Evolutionary conservation across 2,329 filamentous ascomycete species (phyloP).

Genomic region (Nigrograna mackinnonii): DNA sequence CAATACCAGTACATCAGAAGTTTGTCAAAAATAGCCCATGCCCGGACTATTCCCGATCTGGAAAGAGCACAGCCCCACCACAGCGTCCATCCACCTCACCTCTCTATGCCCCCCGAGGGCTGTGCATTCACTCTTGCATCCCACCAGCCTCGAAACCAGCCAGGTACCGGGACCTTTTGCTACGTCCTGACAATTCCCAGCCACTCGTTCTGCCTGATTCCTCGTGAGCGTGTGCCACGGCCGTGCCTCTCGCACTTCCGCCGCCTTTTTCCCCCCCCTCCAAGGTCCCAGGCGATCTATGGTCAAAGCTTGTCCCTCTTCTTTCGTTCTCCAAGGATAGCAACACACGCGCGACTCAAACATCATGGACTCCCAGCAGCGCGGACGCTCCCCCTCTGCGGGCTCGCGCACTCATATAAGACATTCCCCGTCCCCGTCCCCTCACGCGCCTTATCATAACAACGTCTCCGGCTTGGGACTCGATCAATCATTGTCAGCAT

Average conservation of each 20-base stretch:
- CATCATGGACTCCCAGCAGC: conserved; percentile 60
- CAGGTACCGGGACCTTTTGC: too few species aligned
- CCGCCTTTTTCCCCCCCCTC: conserved; percentile 2
- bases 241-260: conserved; percentile 2
- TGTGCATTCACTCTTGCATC: too few species aligned
- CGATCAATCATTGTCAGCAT: conserved; percentile 48
- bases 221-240: conserved; percentile 1
- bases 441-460: conserved; percentile 57
- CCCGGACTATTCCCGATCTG: too few species aligned
- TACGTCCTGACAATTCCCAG: too few species aligned
- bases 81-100: too few species aligned
- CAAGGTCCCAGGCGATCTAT: conserved; percentile 12
- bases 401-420: conserved; percentile 67
- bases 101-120: too few species aligned
- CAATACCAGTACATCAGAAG: too few species aligned
- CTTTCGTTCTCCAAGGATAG: conserved; percentile 28
- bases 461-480: conserved; percentile 60
- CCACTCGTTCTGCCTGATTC: conserved; percentile 1
- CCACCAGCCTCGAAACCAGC: too few species aligned
- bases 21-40: too few species aligned
- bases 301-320: conserved; percentile 28
- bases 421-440: conserved; percentile 67
- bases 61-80: too few species aligned
- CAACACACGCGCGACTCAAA: conserved; percentile 25
- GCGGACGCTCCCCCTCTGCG: conserved; percentile 66